These are phyloP conservation scores for Protomyces arabidopsidicola DNA, from an alignment of 1,139 yeast species.

Conservation along the genomic window DNA sequence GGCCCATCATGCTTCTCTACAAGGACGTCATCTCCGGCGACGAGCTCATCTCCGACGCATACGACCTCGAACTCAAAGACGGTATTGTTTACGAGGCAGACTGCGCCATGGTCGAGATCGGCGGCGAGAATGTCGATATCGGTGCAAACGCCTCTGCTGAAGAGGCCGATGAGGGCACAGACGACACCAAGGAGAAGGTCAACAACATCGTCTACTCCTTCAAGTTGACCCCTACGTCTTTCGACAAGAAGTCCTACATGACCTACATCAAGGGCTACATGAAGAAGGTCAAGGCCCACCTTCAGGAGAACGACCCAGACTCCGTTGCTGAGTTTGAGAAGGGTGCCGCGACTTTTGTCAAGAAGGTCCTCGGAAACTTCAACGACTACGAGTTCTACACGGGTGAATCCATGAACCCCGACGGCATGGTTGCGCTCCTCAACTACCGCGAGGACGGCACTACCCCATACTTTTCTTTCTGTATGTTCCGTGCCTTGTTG, in stretches of 20 bases:
- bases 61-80: slow-evolving; percentile 79
- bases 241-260: slow-evolving; percentile 76
- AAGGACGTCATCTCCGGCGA: slow-evolving; percentile 85
- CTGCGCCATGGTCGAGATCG: slow-evolving; percentile 84
- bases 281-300: slow-evolving; percentile 61
- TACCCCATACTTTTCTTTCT: slow-evolving; percentile 94
- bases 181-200: slow-evolving; percentile 80
- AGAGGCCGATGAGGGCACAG: slow-evolving; percentile 77
- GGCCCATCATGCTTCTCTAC: slow-evolving; percentile 30
- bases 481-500: slow-evolving; percentile 47
- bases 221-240: slow-evolving; percentile 91
- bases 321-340: slow-evolving; percentile 82
- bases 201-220: slow-evolving; percentile 98
- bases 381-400: slow-evolving; percentile 99
- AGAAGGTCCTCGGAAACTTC: slow-evolving; percentile 91
- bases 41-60: slow-evolving; percentile 95
- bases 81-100: slow-evolving; percentile 94
- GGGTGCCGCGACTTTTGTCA: slow-evolving; percentile 92
- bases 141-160: slow-evolving; percentile 99
- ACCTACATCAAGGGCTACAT: slow-evolving; percentile 67
- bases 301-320: slow-evolving; percentile 85
- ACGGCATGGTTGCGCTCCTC: slow-evolving; percentile 88
- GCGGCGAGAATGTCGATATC: slow-evolving; percentile 83
- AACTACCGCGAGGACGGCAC: slow-evolving; percentile 99
- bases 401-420: slow-evolving; percentile 94